Conservation (phyloP, 2,329 filamentous ascomycete species). For the Drechslera avenae region DNA sequence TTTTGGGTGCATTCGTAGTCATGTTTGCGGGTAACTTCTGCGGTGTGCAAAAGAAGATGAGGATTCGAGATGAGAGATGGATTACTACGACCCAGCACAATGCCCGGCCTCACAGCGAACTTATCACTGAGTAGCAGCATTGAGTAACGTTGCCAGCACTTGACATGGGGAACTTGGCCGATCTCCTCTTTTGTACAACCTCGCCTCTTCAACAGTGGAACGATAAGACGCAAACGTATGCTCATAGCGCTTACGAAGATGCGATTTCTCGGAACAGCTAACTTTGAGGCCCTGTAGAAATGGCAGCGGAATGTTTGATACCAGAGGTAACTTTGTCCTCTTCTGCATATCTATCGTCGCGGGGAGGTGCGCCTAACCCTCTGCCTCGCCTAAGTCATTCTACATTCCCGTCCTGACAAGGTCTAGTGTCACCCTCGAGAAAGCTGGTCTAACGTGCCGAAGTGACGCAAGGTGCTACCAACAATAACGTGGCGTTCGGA, state of each 20-base stretch:
- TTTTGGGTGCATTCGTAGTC: slow-evolving; percentile 3
- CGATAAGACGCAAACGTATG: slow-evolving; percentile 5
- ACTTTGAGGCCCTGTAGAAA: background rate
- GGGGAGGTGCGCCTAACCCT: background rate
- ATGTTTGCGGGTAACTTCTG: background rate
- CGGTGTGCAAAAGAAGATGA: background rate
- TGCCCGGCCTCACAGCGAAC: slow-evolving; percentile 5
- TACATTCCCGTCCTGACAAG: background rate
- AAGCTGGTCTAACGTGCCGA: slow-evolving; percentile 2
- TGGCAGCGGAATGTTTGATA: background rate
- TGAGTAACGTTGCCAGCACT: slow-evolving; percentile 5
- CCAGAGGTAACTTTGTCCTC: background rate
- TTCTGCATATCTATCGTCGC: background rate
- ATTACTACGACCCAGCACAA: slow-evolving; percentile 1
- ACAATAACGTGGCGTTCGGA: slow-evolving; percentile 4
- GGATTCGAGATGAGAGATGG: background rate
- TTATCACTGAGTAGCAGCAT: slow-evolving; percentile 10
- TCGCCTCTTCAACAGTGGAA: slow-evolving; percentile 13
- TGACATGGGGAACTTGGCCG: slow-evolving; percentile 1
- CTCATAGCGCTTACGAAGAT: background rate
- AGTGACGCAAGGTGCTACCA: slow-evolving; percentile 1
- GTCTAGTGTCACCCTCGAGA: background rate
- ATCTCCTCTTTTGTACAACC: slow-evolving; percentile 3
- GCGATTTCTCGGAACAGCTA: background rate
- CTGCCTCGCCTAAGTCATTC: background rate